Percentiles rank a stretch among this genome's conserved stretches.
Conservation (phyloP, 129 eudicot species). For the Erigeron canadensis region DNA sequence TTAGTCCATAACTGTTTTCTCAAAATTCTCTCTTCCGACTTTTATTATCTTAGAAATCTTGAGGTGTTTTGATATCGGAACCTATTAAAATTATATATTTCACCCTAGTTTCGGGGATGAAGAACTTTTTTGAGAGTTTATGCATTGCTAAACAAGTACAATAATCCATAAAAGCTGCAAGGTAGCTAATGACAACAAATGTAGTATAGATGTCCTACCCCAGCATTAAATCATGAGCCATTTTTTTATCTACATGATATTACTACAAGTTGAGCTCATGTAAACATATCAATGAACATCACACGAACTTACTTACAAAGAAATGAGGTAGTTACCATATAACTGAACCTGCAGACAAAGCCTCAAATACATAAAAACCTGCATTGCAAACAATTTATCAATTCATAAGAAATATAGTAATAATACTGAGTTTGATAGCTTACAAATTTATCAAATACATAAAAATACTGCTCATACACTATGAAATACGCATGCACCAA, state of each 20-base stretch:
- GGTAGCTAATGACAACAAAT: not conserved
- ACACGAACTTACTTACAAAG: not conserved
- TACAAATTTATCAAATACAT: too few relatives aligned
- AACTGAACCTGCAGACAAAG: constrained; percentile 87
- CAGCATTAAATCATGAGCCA: not conserved
- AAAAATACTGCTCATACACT: too few relatives aligned
- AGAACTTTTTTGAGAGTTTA: not conserved
- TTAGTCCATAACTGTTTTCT: too few relatives aligned
- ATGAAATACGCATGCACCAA: too few relatives aligned
- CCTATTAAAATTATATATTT: too few relatives aligned
- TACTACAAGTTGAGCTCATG: constrained; percentile 12
- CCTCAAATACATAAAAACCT: too few relatives aligned
- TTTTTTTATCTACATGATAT: not conserved
- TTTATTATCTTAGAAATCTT: not conserved
- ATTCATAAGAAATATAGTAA: too few relatives aligned
- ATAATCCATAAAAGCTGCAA: constrained; percentile 2
- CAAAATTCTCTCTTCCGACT: not conserved
- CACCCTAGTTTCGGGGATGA: not conserved
- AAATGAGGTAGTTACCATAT: constrained; percentile 59
- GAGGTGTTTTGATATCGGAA: not conserved
- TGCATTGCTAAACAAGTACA: not conserved
- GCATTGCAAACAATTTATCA: too few relatives aligned
- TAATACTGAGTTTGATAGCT: too few relatives aligned
- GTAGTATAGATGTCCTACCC: not conserved
- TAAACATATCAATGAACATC: not conserved